Percentiles rank a stretch among this genome's conserved stretches.
phyloP scores from a whole-genome alignment of 2,329 filamentous ascomycete species.

The Alternaria consortialis region DNA sequence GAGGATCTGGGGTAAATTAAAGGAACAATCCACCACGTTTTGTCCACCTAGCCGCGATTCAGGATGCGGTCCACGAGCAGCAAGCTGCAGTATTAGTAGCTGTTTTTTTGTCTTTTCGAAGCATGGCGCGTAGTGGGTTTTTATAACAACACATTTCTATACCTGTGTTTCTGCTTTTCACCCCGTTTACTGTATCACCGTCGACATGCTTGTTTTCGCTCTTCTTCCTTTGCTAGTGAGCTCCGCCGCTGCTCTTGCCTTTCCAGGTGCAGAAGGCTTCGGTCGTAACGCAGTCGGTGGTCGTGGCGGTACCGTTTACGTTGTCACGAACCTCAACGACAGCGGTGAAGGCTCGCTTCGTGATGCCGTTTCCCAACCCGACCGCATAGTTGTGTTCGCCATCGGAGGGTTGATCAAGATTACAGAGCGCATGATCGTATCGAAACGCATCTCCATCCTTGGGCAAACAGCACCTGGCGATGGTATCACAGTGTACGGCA shows the following conservation, averaged over 20 bases:
- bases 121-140: neutral
- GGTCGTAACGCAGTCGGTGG: constrained; percentile 59
- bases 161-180: neutral
- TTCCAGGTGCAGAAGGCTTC: constrained; percentile 62
- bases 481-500: constrained; percentile 64
- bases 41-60: neutral
- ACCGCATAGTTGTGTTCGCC: constrained; percentile 62
- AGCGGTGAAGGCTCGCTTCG: constrained; percentile 60
- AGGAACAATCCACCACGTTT: constrained; percentile 12
- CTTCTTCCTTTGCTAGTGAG: constrained; percentile 28
- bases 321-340: constrained; percentile 61
- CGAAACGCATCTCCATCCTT: constrained; percentile 60
- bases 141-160: neutral
- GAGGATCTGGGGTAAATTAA: constrained; percentile 20
- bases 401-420: constrained; percentile 63
- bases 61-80: neutral
- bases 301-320: constrained; percentile 58
- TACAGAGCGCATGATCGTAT: constrained; percentile 57
- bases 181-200: neutral
- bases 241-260: constrained; percentile 49
- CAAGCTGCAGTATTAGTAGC: neutral
- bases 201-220: constrained; percentile 24
- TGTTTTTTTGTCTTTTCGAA: no score
- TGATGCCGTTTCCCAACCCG: constrained; percentile 59
- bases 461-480: constrained; percentile 62